A percentile compares a stretch with the other conserved stretches of the same genome.
Conservation (phyloP, 352 stramenopile genomes). For the Globisporangium viniferum region DNA sequence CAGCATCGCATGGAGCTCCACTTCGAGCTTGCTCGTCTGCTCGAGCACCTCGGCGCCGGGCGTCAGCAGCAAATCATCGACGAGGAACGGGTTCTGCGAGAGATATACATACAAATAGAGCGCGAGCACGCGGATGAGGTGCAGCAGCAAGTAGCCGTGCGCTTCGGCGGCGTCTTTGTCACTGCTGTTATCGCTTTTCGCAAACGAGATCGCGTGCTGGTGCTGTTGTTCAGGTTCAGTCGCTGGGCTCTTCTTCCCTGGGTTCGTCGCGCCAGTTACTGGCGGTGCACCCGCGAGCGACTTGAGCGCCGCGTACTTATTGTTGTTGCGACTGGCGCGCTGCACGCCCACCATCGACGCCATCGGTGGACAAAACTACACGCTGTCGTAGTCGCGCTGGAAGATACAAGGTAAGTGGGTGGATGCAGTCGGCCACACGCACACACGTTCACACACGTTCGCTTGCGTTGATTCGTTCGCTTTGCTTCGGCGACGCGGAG, state of each 20-base stretch:
- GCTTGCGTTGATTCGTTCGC: not conserved
- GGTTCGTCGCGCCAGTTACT: not conserved
- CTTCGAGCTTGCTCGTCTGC: slow-evolving; percentile 17
- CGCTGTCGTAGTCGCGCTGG: not conserved
- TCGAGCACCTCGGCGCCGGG: slow-evolving; percentile 16
- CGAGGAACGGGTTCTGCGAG: slow-evolving; percentile 31
- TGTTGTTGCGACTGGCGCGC: not conserved
- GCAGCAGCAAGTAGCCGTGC: slow-evolving; percentile 35
- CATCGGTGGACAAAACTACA: not conserved
- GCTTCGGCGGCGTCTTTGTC: slow-evolving; percentile 17
- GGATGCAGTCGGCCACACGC: not conserved
- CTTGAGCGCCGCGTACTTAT: not conserved
- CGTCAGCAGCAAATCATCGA: slow-evolving; percentile 36
- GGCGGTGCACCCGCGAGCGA: not conserved
- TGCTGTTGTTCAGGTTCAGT: not conserved
- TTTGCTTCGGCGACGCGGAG: slow-evolving; percentile 3
- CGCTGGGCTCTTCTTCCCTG: not conserved
- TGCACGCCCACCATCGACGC: slow-evolving; percentile 1
- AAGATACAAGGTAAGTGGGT: not conserved
- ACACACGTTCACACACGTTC: not conserved
- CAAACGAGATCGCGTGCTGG: slow-evolving; percentile 3
- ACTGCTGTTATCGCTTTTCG: not conserved
- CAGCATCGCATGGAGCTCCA: slow-evolving; percentile 40
- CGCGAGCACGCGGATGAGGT: slow-evolving; percentile 60
- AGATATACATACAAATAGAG: slow-evolving; percentile 62